A percentile compares a stretch with the other conserved stretches of the same genome.
Evolutionary conservation across 2,329 filamentous ascomycete genomes (phyloP).

Genomic region (Microdochium paspali): DNA sequence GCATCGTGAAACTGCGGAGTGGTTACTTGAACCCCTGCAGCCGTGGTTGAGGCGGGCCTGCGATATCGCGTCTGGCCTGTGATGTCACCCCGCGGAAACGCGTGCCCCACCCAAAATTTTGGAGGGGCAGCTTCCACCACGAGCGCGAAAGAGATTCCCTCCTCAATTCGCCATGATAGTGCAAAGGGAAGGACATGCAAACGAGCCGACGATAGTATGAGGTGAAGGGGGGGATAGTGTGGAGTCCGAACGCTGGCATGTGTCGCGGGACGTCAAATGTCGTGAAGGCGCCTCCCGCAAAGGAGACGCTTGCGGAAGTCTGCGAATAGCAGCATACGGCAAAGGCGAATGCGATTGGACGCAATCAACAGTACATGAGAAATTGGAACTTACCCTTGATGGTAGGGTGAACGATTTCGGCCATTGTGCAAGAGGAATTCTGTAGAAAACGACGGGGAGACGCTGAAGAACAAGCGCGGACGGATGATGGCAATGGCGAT

Average conservation of each 20-base stretch:
- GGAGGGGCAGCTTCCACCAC: conserved; percentile 1
- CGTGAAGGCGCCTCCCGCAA: not conserved
- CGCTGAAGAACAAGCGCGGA: not conserved
- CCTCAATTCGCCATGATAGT: too few species aligned
- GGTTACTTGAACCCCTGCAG: too few species aligned
- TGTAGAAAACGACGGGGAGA: not conserved
- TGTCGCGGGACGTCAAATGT: too few species aligned
- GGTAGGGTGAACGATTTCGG: conserved; percentile 46
- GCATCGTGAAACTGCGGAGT: too few species aligned
- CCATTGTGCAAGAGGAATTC: conserved; percentile 28
- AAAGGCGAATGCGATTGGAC: too few species aligned
- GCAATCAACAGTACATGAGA: conserved; percentile 2
- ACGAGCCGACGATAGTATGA: too few species aligned
- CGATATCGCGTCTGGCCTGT: not conserved
- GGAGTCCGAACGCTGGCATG: too few species aligned
- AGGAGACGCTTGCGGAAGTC: not conserved
- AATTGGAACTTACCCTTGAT: conserved; percentile 41
- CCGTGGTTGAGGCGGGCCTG: too few species aligned
- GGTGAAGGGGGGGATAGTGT: too few species aligned
- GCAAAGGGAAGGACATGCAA: too few species aligned
- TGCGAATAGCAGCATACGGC: conserved; percentile 17
- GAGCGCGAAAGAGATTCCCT: too few species aligned
- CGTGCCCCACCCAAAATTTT: not conserved
- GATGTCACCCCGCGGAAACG: not conserved
- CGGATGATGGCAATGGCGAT: not conserved